These are phyloP conservation scores for Entonaema liquescens DNA, from an alignment of 495 filamentous ascomycete species.

Conservation along the genomic window DNA sequence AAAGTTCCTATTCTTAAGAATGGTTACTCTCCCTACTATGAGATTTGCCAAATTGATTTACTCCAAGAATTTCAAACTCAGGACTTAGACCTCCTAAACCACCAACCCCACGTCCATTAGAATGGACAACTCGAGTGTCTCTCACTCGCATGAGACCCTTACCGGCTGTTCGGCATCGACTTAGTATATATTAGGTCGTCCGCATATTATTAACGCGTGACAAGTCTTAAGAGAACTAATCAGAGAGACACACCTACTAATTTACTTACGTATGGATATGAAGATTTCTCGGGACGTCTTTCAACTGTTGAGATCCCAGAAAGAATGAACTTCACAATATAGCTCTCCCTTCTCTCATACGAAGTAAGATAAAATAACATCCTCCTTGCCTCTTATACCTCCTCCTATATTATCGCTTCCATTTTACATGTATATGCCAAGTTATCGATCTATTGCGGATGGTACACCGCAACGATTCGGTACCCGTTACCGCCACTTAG, in stretches of 20 bases:
- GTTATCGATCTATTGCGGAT: slow-evolving; percentile 13
- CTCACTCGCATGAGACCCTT: neutral
- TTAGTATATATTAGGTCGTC: neutral
- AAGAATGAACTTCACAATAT: neutral
- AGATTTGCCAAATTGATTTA: neutral
- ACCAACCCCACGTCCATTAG: neutral
- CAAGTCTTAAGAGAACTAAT: neutral
- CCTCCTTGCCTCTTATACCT: neutral
- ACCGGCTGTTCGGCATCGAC: neutral
- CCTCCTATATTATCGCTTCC: neutral
- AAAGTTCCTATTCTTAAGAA: slow-evolving; percentile 19
- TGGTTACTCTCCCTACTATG: neutral
- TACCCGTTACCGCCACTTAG: neutral
- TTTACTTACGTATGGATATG: neutral
- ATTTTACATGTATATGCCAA: neutral
- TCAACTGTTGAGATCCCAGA: neutral
- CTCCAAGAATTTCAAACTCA: neutral
- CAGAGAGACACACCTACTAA: neutral
- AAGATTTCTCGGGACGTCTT: neutral
- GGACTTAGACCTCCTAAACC: neutral
- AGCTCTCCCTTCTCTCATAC: neutral
- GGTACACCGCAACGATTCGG: slow-evolving; percentile 21
- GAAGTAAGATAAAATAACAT: neutral
- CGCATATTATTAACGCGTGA: neutral
- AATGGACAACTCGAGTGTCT: neutral